A percentile compares a stretch with the other conserved stretches of the same genome.
These are phyloP conservation scores for Biscogniauxia sp. DNA, from an alignment of 2,329 filamentous ascomycete species.

Conservation along the genomic window DNA sequence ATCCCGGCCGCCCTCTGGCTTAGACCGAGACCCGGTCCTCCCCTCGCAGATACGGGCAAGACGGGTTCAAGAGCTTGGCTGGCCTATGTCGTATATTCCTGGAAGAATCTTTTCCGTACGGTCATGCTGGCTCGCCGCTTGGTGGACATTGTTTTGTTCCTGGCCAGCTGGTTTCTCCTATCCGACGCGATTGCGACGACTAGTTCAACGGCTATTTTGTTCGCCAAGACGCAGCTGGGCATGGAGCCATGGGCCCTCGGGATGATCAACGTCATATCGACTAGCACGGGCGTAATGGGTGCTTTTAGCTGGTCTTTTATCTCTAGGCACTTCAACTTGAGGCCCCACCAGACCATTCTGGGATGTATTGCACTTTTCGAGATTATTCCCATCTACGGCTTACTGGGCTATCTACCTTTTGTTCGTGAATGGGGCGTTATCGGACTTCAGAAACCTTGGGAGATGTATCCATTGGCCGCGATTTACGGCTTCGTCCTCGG, in stretches of 20 bases:
- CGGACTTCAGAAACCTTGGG: slow-evolving; percentile 91
- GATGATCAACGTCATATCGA: slow-evolving; percentile 91
- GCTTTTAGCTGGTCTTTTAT: slow-evolving; percentile 87
- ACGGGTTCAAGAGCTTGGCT: slow-evolving; percentile 51
- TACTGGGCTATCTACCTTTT: slow-evolving; percentile 82
- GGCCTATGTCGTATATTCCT: slow-evolving; percentile 77
- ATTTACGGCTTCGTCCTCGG: slow-evolving; percentile 93
- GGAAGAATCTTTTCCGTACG: slow-evolving; percentile 82
- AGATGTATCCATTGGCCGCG: slow-evolving; percentile 90
- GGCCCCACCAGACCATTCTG: slow-evolving; percentile 83
- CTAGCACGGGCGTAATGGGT: slow-evolving; percentile 76
- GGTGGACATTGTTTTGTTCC: slow-evolving; percentile 72
- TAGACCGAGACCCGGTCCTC: slow-evolving; percentile 83
- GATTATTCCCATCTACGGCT: slow-evolving; percentile 85
- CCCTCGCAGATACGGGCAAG: slow-evolving; percentile 52
- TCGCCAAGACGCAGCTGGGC: slow-evolving; percentile 87
- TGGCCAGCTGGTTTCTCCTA: slow-evolving; percentile 90
- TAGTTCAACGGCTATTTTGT: slow-evolving; percentile 89
- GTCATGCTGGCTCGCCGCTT: slow-evolving; percentile 70
- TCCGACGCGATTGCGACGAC: slow-evolving; percentile 94
- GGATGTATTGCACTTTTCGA: slow-evolving; percentile 91
- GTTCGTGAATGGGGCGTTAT: slow-evolving; percentile 71
- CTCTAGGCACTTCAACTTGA: slow-evolving; percentile 65
- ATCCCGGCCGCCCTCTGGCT: slow-evolving; percentile 87
- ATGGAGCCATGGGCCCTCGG: slow-evolving; percentile 89